Evolutionary conservation across 352 stramenopile species (phyloP), one percentile per base, ranked within the genome.

Genomic region (Globisporangium radiosum): DNA sequence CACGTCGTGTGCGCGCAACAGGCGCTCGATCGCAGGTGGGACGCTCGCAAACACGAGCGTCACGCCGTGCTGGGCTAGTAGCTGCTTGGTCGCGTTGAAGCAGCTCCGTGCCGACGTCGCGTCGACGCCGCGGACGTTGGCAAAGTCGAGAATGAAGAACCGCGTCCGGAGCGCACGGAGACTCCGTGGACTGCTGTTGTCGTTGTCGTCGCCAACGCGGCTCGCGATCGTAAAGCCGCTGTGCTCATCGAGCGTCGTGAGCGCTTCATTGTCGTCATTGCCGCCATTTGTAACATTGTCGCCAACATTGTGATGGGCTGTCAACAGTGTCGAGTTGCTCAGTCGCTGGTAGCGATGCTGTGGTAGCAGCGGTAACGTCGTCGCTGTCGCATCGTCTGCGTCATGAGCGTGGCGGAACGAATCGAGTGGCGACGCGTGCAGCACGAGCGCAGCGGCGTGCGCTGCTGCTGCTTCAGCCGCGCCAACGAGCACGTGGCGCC

Each of bases 71-170:
- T 93, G 78, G 10, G 68, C 71, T 14, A 93, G 64, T 13, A 95
- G 59, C 48, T 93, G 83, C 66, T 92, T 92, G 52, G 80, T 95
- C 44, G 79, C 83, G 52, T 92, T 87, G 70, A 95, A 94, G 63
- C 85, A 93, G 11, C 75, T 91, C n/a, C 85, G 78, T 38, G 94
- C 84, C 10, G 88, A 85, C 17, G 88, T 96, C 5, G 85, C 86
- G 51, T 96, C 88, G n/a, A 96, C 90, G 17, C 88, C 88, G 36
- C 84, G 88, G 19, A 96, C 88, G 40, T 82, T 84, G 33, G 90
- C 80, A 71, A 96, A 96, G 68, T 96, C 87, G 25, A 96, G 61
- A 54, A 96, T 91, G 62, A 96, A 89, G 65, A 92, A 94, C 15
- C 78, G 72, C 19, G 86, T 95, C 54, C 82, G 84, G 65, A 85